These are phyloP conservation scores for Seiridium cupressi DNA, from an alignment of 2,329 filamentous ascomycete genomes.

Conservation along the genomic window DNA sequence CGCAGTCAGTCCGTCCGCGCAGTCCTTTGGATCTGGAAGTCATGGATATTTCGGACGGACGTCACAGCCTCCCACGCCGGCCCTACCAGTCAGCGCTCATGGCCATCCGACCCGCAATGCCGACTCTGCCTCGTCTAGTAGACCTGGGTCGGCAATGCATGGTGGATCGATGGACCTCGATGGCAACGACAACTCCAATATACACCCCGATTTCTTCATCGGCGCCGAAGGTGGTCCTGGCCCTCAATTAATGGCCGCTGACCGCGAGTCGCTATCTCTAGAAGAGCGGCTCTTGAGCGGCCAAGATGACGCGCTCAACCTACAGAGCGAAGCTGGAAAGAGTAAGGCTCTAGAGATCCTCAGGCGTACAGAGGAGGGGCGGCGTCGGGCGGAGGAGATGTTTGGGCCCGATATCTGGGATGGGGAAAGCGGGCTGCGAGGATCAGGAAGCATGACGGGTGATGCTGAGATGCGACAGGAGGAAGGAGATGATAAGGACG, in stretches of 20 bases:
- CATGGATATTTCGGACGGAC: constrained; percentile 32
- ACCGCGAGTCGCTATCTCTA: constrained; percentile 37
- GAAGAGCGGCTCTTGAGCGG: constrained; percentile 51
- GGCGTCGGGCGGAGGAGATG: constrained; percentile 48
- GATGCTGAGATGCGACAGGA: constrained; percentile 16
- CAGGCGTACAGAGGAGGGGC: constrained; percentile 46
- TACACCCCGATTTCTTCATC: constrained; percentile 44
- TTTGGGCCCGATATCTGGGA: constrained; percentile 51
- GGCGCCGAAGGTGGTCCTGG: constrained; percentile 33
- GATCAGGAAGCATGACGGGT: constrained; percentile 23
- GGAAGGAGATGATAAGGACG: constrained; percentile 46
- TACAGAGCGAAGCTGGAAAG: constrained; percentile 44
- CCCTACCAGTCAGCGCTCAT: constrained; percentile 30
- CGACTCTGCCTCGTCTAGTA: constrained; percentile 31
- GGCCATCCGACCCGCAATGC: constrained; percentile 30
- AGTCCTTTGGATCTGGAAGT: constrained; percentile 28
- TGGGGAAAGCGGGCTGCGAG: constrained; percentile 14
- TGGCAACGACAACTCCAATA: constrained; percentile 19
- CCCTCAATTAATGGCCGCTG: constrained; percentile 39
- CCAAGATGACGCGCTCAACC: constrained; percentile 42
- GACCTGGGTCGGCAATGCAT: constrained; percentile 28
- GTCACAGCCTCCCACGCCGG: constrained; percentile 35
- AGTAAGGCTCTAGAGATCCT: constrained; percentile 53
- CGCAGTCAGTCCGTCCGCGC: constrained; percentile 31
- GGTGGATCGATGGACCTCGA: constrained; percentile 40